These are phyloP conservation scores for Discostella stelligeroides DNA, from an alignment of 108 stramenopile genomes.

Conservation along the genomic window DNA sequence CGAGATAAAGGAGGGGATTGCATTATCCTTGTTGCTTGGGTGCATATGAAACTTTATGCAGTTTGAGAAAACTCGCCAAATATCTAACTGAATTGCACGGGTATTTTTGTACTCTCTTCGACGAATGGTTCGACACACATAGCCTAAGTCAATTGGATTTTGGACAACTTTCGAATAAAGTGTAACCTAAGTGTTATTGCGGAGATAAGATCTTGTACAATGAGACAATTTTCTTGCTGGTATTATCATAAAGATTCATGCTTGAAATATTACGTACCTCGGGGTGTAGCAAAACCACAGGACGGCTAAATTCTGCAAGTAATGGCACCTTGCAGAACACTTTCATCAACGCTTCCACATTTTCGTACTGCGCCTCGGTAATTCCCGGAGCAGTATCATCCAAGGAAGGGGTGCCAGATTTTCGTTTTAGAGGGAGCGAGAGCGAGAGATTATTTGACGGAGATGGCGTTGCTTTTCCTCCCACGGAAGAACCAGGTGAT, in stretches of 20 bases:
- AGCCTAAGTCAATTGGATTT: slow-evolving; percentile 81
- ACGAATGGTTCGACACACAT: slow-evolving; percentile 79
- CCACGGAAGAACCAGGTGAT: slow-evolving; percentile 15
- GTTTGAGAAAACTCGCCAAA: slow-evolving; percentile 90
- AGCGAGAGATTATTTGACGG: too few species aligned
- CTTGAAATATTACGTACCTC: slow-evolving; percentile 60
- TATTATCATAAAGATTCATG: neutral
- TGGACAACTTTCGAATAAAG: slow-evolving; percentile 84
- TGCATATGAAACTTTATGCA: slow-evolving; percentile 88
- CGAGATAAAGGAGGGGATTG: slow-evolving; percentile 82
- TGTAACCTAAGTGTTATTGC: slow-evolving; percentile 24
- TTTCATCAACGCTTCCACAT: slow-evolving; percentile 71
- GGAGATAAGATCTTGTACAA: slow-evolving; percentile 7
- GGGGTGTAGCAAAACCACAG: slow-evolving; percentile 83
- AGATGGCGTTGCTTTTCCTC: slow-evolving; percentile 24
- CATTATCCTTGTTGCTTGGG: slow-evolving; percentile 72
- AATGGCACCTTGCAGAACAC: slow-evolving; percentile 87
- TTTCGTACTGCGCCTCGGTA: slow-evolving; percentile 73
- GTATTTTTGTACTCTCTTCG: slow-evolving; percentile 69
- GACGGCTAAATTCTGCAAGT: slow-evolving; percentile 88
- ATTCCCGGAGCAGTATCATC: slow-evolving; percentile 64
- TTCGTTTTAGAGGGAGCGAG: slow-evolving; percentile 17
- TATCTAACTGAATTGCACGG: slow-evolving; percentile 77
- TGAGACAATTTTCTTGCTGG: neutral
- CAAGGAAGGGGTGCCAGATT: slow-evolving; percentile 54